phyloP scores from a whole-genome alignment of 352 stramenopile species.

The Salisapilia sapeloensis region DNA sequence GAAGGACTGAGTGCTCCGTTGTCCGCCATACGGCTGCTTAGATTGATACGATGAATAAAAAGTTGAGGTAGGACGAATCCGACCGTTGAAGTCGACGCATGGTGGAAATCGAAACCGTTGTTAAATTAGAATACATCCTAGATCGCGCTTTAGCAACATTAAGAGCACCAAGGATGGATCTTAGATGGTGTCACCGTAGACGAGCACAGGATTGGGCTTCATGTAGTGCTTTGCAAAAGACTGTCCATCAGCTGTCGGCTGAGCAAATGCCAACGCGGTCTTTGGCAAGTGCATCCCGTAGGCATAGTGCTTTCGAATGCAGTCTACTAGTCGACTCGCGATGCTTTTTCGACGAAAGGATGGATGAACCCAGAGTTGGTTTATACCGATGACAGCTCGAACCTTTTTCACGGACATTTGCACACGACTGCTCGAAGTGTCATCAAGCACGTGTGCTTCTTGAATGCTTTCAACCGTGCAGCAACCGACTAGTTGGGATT shows the following conservation, averaged over 20 bases:
- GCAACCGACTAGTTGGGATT: constrained; percentile 40
- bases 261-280: constrained; percentile 37
- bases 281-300: constrained; percentile 46
- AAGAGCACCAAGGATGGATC: no score
- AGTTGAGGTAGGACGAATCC: no score
- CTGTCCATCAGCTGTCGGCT: constrained; percentile 48
- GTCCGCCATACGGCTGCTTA: no score
- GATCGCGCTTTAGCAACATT: no score
- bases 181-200: no score
- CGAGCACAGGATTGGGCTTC: constrained; percentile 20
- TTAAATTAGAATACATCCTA: no score
- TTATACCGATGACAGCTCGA: constrained; percentile 33
- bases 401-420: background rate
- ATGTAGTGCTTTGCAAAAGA: constrained; percentile 42
- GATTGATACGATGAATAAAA: no score
- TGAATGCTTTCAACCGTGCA: constrained; percentile 34
- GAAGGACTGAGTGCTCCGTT: no score
- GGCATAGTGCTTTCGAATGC: constrained; percentile 42
- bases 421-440: constrained; percentile 1
- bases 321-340: constrained; percentile 38
- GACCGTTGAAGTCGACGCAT: no score
- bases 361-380: constrained; percentile 57
- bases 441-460: constrained; percentile 19
- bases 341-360: constrained; percentile 24
- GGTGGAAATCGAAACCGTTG: no score